These are phyloP conservation scores for Saccharomyces hybrid DNA, from an alignment of 1,139 yeast species.

Conservation along the genomic window DNA sequence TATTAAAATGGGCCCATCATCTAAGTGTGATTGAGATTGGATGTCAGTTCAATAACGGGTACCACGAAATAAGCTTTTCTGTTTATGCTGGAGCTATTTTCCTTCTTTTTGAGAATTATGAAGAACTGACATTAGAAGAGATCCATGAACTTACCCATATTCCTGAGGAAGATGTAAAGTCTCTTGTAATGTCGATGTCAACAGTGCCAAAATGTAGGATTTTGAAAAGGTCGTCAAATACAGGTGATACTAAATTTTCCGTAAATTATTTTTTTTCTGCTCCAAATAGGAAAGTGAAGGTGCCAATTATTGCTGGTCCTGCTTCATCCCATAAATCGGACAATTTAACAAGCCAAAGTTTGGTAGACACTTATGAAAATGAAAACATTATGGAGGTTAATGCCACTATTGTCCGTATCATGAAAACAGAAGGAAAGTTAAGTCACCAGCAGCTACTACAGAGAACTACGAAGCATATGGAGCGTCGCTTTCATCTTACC, in stretches of 20 bases:
- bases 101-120: slow-evolving; percentile 54
- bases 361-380: slow-evolving; percentile 29
- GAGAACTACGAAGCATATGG: slow-evolving; percentile 57
- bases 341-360: neutral
- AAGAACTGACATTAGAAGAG: slow-evolving; percentile 50
- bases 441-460: slow-evolving; percentile 59
- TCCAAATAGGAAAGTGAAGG: slow-evolving; percentile 65
- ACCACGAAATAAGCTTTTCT: slow-evolving; percentile 76
- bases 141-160: slow-evolving; percentile 62
- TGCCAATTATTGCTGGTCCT: slow-evolving; percentile 51
- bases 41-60: slow-evolving; percentile 54
- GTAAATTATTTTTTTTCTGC: slow-evolving; percentile 68
- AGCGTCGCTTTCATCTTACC: slow-evolving; percentile 61
- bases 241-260: slow-evolving; percentile 53
- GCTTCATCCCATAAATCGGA: neutral
- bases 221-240: slow-evolving; percentile 64
- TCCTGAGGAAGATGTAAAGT: slow-evolving; percentile 60
- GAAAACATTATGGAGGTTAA: slow-evolving; percentile 59
- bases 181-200: slow-evolving; percentile 78
- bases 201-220: slow-evolving; percentile 78
- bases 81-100: slow-evolving; percentile 73
- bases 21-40: slow-evolving; percentile 76
- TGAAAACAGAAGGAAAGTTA: slow-evolving; percentile 66
- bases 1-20: slow-evolving; percentile 75
- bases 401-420: slow-evolving; percentile 82